phyloP scores from a whole-genome alignment of 495 filamentous ascomycete species.

The Patellaria atrata region DNA sequence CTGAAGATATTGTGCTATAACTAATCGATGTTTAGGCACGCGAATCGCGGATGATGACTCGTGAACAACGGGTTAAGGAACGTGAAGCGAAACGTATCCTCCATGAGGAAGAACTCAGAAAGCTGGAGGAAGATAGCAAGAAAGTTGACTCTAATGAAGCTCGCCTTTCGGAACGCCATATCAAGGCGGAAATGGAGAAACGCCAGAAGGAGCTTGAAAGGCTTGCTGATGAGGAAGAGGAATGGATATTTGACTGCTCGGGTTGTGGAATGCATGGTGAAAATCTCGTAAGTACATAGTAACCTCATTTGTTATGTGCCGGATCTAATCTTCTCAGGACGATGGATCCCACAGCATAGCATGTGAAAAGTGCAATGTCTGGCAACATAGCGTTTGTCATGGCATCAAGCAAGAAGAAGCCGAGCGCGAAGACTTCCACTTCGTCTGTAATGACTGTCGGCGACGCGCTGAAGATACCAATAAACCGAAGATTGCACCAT shows the following conservation, averaged over 20 bases:
- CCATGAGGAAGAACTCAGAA: constrained; percentile 69
- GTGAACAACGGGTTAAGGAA: constrained; percentile 71
- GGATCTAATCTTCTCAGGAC: constrained; percentile 37
- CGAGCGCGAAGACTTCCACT: constrained; percentile 76
- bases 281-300: constrained; percentile 39
- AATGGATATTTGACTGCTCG: constrained; percentile 89
- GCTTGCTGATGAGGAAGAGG: constrained; percentile 60
- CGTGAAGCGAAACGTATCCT: constrained; percentile 64
- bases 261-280: constrained; percentile 79
- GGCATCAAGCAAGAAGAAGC: constrained; percentile 62
- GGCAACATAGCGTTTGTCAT: constrained; percentile 90
- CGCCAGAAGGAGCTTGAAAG: constrained; percentile 58
- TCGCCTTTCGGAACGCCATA: constrained; percentile 61
- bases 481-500: constrained; percentile 51
- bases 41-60: constrained; percentile 66
- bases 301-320: neutral
- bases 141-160: constrained; percentile 46
- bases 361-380: constrained; percentile 90
- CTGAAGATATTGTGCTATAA: neutral
- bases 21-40: constrained; percentile 39
- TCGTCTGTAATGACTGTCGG: constrained; percentile 69
- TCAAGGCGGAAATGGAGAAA: constrained; percentile 62
- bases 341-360: constrained; percentile 86
- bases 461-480: constrained; percentile 48
- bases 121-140: constrained; percentile 62